Evolutionary conservation across 768 basidiomycete genomes (phyloP).

Genomic region (Tephrocybe sp.): DNA sequence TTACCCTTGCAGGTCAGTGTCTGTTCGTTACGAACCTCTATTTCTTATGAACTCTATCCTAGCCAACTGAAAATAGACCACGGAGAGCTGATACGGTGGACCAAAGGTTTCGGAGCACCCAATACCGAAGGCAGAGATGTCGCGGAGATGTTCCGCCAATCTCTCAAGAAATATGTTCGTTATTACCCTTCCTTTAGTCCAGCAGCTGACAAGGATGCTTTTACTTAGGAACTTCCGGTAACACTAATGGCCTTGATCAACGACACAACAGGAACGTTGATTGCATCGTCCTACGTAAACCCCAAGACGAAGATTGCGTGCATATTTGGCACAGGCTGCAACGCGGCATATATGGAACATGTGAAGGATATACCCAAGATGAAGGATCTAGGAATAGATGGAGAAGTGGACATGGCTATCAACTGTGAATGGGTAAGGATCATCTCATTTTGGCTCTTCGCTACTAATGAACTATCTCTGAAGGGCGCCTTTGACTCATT

Average conservation of each 20-base stretch:
- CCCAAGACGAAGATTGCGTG: constrained; percentile 88
- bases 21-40: no score
- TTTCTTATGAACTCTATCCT: background rate
- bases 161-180: constrained; percentile 74
- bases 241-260: constrained; percentile 88
- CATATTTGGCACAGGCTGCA: constrained; percentile 98
- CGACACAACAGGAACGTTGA: constrained; percentile 96
- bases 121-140: constrained; percentile 94
- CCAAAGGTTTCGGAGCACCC: constrained; percentile 93
- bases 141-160: constrained; percentile 86
- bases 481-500: constrained; percentile 98
- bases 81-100: constrained; percentile 94
- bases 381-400: constrained; percentile 64
- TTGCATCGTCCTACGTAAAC: constrained; percentile 95
- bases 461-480: background rate
- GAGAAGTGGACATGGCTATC: constrained; percentile 78
- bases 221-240: constrained; percentile 72
- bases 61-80: constrained; percentile 96
- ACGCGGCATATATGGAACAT: constrained; percentile 97
- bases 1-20: background rate
- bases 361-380: constrained; percentile 86
- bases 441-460: background rate
- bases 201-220: constrained; percentile 3
- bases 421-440: constrained; percentile 91
- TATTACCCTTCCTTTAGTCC: background rate